Evolutionary conservation across 2,329 filamentous ascomycete genomes (phyloP).

Genomic region (Cordyceps cateniannulata): DNA sequence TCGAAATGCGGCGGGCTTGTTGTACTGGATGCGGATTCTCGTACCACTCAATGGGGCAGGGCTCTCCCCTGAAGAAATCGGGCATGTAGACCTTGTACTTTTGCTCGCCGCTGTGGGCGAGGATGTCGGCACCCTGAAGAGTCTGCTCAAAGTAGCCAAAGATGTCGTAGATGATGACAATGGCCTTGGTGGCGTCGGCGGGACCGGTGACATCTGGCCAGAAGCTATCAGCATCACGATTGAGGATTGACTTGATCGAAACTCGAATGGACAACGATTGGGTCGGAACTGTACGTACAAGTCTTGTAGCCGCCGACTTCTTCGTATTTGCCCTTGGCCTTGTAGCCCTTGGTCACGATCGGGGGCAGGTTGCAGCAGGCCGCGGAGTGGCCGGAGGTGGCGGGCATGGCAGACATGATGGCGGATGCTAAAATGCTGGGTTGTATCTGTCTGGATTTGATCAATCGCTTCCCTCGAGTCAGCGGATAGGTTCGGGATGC

Average conservation of each 20-base stretch:
- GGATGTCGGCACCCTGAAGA: constrained; percentile 62
- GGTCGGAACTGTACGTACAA: constrained; percentile 25
- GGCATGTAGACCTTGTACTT: constrained; percentile 86
- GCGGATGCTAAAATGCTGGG: neutral
- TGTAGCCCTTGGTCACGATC: constrained; percentile 48
- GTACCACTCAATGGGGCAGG: constrained; percentile 47
- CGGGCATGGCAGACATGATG: constrained; percentile 43
- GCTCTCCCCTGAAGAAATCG: constrained; percentile 79
- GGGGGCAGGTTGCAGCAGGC: constrained; percentile 55
- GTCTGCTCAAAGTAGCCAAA: constrained; percentile 67
- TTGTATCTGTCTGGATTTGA: neutral
- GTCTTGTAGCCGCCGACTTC: constrained; percentile 50
- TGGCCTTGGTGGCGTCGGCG: constrained; percentile 43
- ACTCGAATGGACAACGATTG: neutral
- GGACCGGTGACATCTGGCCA: constrained; percentile 41
- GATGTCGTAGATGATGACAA: constrained; percentile 48
- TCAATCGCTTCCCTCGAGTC: neutral
- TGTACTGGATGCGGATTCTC: constrained; percentile 1
- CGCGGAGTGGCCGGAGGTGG: constrained; percentile 46
- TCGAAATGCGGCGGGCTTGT: neutral
- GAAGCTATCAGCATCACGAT: constrained; percentile 9
- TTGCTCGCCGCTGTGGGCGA: constrained; percentile 47
- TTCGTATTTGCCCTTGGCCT: constrained; percentile 49
- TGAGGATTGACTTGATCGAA: neutral
- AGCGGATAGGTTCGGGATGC: neutral